These are phyloP conservation scores for Candida schatavii DNA, from an alignment of 805 yeast species.

Conservation along the genomic window DNA sequence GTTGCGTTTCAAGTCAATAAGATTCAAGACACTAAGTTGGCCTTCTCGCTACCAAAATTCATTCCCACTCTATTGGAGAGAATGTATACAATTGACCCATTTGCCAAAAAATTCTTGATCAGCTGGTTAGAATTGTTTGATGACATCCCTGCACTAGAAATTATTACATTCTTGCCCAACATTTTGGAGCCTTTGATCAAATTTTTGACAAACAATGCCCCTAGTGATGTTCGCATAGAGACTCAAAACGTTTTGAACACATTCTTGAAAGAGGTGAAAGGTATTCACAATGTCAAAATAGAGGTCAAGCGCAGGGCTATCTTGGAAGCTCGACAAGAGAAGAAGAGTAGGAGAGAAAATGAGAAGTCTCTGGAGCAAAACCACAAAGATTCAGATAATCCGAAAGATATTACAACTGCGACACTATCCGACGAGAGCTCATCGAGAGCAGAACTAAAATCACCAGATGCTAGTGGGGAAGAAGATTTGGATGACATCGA, in stretches of 20 bases:
- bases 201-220: conserved; percentile 72
- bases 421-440: not conserved
- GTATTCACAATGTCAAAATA: conserved; percentile 67
- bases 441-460: not conserved
- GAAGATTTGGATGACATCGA: conserved; percentile 11
- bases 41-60: conserved; percentile 82
- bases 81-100: conserved; percentile 89
- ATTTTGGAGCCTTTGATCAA: conserved; percentile 80
- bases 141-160: conserved; percentile 87
- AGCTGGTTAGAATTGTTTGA: conserved; percentile 93
- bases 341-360: conserved; percentile 17
- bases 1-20: conserved; percentile 59
- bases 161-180: conserved; percentile 83
- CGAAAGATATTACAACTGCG: not conserved
- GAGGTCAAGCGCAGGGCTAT: conserved; percentile 36
- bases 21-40: conserved; percentile 57
- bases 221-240: conserved; percentile 81
- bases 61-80: conserved; percentile 90
- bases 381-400: not conserved
- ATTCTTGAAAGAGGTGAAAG: conserved; percentile 74
- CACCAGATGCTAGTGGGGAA: not conserved
- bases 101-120: conserved; percentile 85
- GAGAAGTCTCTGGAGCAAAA: not conserved
- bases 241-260: conserved; percentile 75
- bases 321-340: conserved; percentile 13